These are phyloP conservation scores for Antitrichia curtipendula DNA, from an alignment of 225 moss, liverwort and hornwort species.

Conservation along the genomic window DNA sequence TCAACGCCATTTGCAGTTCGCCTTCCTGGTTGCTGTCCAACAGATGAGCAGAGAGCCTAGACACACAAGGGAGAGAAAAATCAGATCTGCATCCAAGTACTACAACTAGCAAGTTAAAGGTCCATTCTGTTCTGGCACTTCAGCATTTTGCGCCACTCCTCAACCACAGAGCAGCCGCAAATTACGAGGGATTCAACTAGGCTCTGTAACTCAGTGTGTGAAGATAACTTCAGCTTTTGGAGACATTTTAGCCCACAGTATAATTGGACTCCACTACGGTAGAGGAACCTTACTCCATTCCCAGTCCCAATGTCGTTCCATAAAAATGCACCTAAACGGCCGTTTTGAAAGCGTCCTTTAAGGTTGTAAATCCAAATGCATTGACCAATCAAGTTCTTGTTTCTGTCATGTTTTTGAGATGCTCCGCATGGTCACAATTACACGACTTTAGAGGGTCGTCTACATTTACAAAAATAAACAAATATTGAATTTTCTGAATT, in stretches of 20 bases:
- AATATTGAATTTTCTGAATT: neutral
- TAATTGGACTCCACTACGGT: neutral
- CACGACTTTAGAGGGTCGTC: neutral
- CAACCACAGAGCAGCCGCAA: neutral
- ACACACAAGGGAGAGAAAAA: neutral
- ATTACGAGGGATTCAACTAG: neutral
- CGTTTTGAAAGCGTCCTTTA: neutral
- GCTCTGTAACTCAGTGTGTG: neutral
- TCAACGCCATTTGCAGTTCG: conserved; percentile 97
- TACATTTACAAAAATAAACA: neutral
- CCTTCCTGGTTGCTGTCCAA: conserved; percentile 69
- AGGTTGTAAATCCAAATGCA: neutral
- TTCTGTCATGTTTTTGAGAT: neutral
- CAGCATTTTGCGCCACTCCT: neutral
- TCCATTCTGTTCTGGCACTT: neutral
- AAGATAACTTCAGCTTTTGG: neutral
- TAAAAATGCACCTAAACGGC: neutral
- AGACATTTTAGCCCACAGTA: neutral
- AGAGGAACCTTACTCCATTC: neutral
- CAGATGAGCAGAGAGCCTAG: conserved; percentile 81
- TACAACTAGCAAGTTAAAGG: neutral
- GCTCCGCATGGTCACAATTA: neutral
- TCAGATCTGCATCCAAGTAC: neutral
- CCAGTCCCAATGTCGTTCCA: neutral
- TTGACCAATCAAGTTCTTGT: neutral